Evolutionary conservation across 148 eudicot genomes (phyloP), one percentile per base, ranked within the genome.

Genomic region (Polygonum aviculare): DNA sequence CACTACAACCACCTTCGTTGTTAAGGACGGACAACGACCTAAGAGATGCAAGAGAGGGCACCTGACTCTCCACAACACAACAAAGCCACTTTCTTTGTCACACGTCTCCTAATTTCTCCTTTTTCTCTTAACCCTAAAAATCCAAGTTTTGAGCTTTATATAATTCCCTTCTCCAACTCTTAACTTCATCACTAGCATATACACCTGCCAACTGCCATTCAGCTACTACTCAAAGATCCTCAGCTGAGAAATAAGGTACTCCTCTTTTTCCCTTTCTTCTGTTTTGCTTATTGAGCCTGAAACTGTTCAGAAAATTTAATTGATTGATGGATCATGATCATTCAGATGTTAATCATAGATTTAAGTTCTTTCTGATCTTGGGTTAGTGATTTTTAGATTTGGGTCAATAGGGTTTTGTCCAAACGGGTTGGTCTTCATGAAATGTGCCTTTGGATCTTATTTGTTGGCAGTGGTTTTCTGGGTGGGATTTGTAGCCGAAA

Each of bases 31-130:
- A 67, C 21, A 67, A 38, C 3, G 72, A 67, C 72, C 72, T 45
- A 3, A 67, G 45, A 38, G 45, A 14, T 35, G 44, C 45, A 67
- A 67, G 72, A 38, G 72, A 67, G 72, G 72, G 18, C 75, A 44
- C 75, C 22, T 44, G 75, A 21, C 75, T 12, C 75, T 72, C 50
- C 54, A 48, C 51, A 72, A 44, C 9, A 22, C 54, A 72, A 72
- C 52, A 72, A 72, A 48, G 75, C 54, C 75, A 72, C 75, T 72
- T 72, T 48, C 50, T 31, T 44, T 45, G 35, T 21, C 54, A 44
- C 54, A 72, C 74, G 51, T 71, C 74, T 19, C 47, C 75, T 67
- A 38, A 36, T 67, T 67, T 67, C 16, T 35, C n/a, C 52, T n/a
- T 48, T 41, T 21, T 72, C 51, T 12, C 47, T 41, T 3, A 40